A percentile compares a stretch with the other conserved stretches of the same genome.
Evolutionary conservation across 208 protist genomes (phyloP).

Genomic region (Leishmania arabica): DNA sequence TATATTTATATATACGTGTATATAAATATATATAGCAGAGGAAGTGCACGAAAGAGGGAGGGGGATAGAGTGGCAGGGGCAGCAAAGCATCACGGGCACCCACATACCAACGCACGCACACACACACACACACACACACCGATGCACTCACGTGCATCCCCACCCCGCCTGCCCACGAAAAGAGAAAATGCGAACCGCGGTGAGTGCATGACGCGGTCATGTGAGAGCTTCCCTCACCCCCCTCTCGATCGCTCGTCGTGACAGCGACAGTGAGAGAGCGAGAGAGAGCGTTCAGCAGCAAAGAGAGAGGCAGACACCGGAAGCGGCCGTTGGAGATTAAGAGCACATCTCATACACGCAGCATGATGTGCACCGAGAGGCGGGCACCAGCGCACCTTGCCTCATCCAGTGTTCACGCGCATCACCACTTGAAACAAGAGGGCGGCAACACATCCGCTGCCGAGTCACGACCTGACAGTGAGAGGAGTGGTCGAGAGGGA

Average conservation of each 20-base stretch:
- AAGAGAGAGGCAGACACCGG: neutral
- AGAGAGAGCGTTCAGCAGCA: neutral
- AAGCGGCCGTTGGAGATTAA: neutral
- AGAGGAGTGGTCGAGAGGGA: neutral
- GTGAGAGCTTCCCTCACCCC: neutral
- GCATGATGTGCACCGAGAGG: neutral
- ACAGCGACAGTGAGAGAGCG: rapidly evolving
- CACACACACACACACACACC: no score
- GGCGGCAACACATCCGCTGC: neutral
- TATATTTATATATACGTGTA: neutral
- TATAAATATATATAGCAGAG: neutral
- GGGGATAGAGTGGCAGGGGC: neutral
- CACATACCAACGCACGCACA: neutral
- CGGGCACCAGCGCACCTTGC: neutral
- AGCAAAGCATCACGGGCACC: neutral
- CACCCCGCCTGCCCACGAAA: neutral
- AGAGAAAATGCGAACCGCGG: neutral
- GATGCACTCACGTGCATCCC: no score
- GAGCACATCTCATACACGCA: neutral
- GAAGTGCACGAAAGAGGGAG: neutral
- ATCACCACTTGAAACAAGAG: neutral
- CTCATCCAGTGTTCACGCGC: neutral
- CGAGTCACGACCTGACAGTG: neutral
- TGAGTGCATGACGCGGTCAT: neutral
- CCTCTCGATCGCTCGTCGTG: neutral